A percentile compares a stretch with the other conserved stretches of the same genome.
Conservation (phyloP, 352 stramenopile species). For the Pythium aristosporum region DNA sequence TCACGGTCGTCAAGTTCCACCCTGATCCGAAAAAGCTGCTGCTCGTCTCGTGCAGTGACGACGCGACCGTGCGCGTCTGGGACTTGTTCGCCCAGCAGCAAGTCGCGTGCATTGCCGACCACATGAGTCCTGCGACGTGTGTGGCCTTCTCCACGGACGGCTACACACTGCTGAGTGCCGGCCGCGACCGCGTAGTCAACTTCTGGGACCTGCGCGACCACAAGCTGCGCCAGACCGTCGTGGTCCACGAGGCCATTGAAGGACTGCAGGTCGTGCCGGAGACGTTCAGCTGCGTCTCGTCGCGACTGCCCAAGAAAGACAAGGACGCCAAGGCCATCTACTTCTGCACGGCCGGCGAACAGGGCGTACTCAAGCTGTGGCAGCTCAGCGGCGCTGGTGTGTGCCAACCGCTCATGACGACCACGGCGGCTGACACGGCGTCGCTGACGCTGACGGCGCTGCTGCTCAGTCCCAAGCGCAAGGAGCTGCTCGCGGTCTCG, state of each 20-base stretch:
- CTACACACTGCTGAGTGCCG: conserved; percentile 86
- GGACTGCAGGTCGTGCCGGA: conserved; percentile 88
- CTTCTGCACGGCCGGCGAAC: conserved; percentile 93
- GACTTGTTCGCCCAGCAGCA: conserved; percentile 86
- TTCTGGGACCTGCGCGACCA: conserved; percentile 86
- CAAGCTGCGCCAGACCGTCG: conserved; percentile 90
- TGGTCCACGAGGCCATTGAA: conserved; percentile 95
- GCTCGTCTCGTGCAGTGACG: conserved; percentile 80
- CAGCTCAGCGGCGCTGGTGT: conserved; percentile 27
- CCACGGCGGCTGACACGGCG: conserved; percentile 40
- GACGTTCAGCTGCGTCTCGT: conserved; percentile 49
- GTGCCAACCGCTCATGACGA: conserved; percentile 50
- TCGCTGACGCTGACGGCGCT: conserved; percentile 54
- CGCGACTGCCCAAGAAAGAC: conserved; percentile 27
- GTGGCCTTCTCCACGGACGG: conserved; percentile 89
- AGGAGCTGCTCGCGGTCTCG: conserved; percentile 76
- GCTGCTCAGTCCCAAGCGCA: conserved; percentile 48
- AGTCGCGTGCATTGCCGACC: conserved; percentile 90
- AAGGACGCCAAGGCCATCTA: conserved; percentile 70
- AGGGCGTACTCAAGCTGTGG: conserved; percentile 87
- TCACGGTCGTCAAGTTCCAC: conserved; percentile 88
- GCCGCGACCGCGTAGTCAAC: conserved; percentile 93
- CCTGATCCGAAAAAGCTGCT: conserved; percentile 56
- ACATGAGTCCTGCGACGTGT: conserved; percentile 94
- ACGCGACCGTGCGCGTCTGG: conserved; percentile 77